Percentiles rank a stretch among this genome's conserved stretches.
phyloP scores from a whole-genome alignment of 2,329 filamentous ascomycete species.

The Aulographum hederae region DNA sequence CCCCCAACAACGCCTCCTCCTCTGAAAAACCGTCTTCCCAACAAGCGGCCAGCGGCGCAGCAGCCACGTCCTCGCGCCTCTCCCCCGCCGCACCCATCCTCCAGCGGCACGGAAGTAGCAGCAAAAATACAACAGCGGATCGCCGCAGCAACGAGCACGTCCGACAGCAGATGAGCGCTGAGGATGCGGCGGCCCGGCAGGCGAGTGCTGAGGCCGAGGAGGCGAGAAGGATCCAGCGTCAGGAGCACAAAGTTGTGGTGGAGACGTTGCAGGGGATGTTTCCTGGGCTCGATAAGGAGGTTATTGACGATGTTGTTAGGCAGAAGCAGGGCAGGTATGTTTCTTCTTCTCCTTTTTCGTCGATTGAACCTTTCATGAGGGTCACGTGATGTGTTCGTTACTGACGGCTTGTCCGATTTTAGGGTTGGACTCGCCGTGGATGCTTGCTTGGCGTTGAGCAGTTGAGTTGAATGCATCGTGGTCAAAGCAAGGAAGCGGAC shows the following conservation, averaged over 20 bases:
- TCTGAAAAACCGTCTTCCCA: slow-evolving; percentile 2
- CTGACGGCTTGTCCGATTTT: background rate
- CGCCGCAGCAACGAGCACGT: slow-evolving; percentile 9
- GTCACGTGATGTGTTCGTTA: background rate
- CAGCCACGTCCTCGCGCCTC: slow-evolving; percentile 2
- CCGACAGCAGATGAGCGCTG: slow-evolving; percentile 40
- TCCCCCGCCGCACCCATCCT: slow-evolving; percentile 6
- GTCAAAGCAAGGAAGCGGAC: too few species aligned
- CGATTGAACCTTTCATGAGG: background rate
- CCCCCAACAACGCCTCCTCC: background rate
- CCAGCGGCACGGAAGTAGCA: too few species aligned
- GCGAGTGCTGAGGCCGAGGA: slow-evolving; percentile 81
- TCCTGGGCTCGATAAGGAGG: slow-evolving; percentile 77
- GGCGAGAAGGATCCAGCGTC: slow-evolving; percentile 61
- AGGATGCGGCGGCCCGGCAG: slow-evolving; percentile 78
- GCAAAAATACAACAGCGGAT: background rate
- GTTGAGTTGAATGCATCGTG: slow-evolving; percentile 7
- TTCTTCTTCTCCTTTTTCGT: background rate
- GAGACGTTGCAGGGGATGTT: slow-evolving; percentile 96
- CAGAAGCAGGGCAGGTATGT: slow-evolving; percentile 85
- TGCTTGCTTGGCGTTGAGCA: slow-evolving; percentile 27
- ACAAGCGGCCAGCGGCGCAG: background rate
- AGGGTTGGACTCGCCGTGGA: slow-evolving; percentile 28
- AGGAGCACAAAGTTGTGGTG: slow-evolving; percentile 79
- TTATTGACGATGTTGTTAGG: slow-evolving; percentile 92